phyloP scores from a whole-genome alignment of 306 rosid species.

The Sechiopsis laciniata region DNA sequence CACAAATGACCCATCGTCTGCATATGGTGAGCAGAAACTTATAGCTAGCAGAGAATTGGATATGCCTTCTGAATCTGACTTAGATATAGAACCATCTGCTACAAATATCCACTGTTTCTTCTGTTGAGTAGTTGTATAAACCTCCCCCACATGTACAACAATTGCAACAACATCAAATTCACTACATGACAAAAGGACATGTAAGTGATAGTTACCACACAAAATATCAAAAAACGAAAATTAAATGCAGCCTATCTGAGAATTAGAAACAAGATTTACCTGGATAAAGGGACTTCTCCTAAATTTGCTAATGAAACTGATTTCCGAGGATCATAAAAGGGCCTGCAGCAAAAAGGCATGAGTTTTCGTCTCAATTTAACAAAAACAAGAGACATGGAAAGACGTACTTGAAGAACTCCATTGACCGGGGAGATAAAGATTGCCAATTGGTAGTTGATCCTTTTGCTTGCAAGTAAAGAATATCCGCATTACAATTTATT shows the following conservation, averaged over 20 bases:
- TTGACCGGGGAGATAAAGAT: conserved; percentile 48
- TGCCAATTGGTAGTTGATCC: conserved; percentile 73
- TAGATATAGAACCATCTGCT: conserved; percentile 61
- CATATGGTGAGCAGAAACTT: conserved; percentile 55
- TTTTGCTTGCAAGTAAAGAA: conserved; percentile 55
- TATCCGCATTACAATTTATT: conserved; percentile 43
- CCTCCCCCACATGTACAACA: conserved; percentile 73
- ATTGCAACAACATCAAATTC: conserved; percentile 74
- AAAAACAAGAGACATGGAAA: conserved; percentile 8
- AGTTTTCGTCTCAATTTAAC: conserved; percentile 18
- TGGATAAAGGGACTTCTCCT: conserved; percentile 59
- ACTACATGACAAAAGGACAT: conserved; percentile 33
- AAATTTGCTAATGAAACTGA: conserved; percentile 52
- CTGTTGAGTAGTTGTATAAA: conserved; percentile 42
- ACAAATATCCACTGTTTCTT: conserved; percentile 86
- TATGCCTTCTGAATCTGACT: conserved; percentile 36
- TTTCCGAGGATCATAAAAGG: conserved; percentile 51
- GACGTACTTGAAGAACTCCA: conserved; percentile 48
- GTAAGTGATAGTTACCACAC: conserved; percentile 20
- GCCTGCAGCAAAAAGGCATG: conserved; percentile 36
- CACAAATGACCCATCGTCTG: conserved; percentile 44
- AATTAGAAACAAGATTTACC: conserved; percentile 35
- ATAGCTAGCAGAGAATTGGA: conserved; percentile 65
- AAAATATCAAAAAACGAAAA: conserved; percentile 18
- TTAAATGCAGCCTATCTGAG: conserved; percentile 1